Conservation (phyloP, 176 grass and related monocot species). For the Ampelocalamus luodianensis region DNA sequence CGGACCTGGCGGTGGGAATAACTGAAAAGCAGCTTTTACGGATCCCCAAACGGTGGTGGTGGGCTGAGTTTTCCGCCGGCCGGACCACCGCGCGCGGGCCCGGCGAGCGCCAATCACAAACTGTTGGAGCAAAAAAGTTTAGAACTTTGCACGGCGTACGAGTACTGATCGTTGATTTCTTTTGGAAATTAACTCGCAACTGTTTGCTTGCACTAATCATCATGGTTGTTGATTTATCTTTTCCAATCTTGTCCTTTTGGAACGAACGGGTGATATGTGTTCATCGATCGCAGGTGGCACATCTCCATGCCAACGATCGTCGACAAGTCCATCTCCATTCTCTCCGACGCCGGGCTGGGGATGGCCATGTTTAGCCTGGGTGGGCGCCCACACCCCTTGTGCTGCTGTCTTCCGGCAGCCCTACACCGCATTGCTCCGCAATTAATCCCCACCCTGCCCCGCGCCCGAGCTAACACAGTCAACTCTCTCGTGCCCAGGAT, state of each 20-base stretch:
- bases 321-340: constrained; percentile 89
- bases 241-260: background rate
- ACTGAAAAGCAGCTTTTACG: constrained; percentile 38
- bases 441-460: constrained; percentile 34
- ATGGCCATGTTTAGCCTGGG: constrained; percentile 99
- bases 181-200: background rate
- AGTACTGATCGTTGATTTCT: background rate
- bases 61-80: constrained; percentile 14
- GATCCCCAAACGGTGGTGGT: constrained; percentile 23
- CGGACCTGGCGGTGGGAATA: constrained; percentile 42
- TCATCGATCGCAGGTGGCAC: constrained; percentile 69
- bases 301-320: constrained; percentile 79
- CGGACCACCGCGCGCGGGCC: constrained; percentile 31
- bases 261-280: background rate
- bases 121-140: constrained; percentile 30
- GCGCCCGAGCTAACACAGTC: constrained; percentile 12
- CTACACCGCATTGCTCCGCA: constrained; percentile 44
- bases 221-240: constrained; percentile 2
- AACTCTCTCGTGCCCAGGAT: constrained; percentile 53
- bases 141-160: constrained; percentile 30
- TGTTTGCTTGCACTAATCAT: constrained; percentile 37
- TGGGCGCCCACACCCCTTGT: constrained; percentile 57
- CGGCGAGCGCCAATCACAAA: constrained; percentile 17
- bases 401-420: constrained; percentile 46
- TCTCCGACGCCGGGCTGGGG: constrained; percentile 93